Percentiles rank a stretch among this genome's conserved stretches.
phyloP scores from a whole-genome alignment of 1,284 basidiomycete species.

The Malassezia yamatoensis region DNA sequence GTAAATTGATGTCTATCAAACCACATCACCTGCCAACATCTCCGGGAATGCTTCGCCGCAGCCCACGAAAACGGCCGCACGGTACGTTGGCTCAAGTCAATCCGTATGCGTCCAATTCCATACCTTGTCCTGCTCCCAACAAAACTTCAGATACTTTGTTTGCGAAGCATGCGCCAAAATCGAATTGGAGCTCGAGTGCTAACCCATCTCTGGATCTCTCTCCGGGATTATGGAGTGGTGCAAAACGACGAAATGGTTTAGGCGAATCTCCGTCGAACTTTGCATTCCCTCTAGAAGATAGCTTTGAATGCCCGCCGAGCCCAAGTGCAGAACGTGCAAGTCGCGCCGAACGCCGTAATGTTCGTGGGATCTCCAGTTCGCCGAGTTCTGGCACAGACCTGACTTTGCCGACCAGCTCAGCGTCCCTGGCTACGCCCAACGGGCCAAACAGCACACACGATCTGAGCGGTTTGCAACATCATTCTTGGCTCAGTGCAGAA shows the following conservation, averaged over 20 bases:
- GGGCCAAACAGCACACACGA: too few species aligned
- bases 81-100: conserved; percentile 33
- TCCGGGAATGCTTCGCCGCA: conserved; percentile 26
- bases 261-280: not conserved
- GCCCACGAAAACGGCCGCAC: conserved; percentile 41
- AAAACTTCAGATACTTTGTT: too few species aligned
- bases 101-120: conserved; percentile 31
- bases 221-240: conserved; percentile 8
- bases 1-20: conserved; percentile 18
- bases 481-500: too few species aligned
- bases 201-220: not conserved
- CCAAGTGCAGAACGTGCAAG: conserved; percentile 11
- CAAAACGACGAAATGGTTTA: not conserved
- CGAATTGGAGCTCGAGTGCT: too few species aligned
- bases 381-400: too few species aligned
- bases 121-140: too few species aligned
- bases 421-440: too few species aligned
- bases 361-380: too few species aligned
- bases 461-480: too few species aligned
- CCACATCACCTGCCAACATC: conserved; percentile 4
- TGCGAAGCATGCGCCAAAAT: too few species aligned
- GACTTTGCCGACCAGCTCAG: too few species aligned
- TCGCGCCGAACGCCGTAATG: not conserved
- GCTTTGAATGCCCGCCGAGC: conserved; percentile 11
- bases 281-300: conserved; percentile 7